Base-by-base conservation (phyloP, 306 rosid species). In the Quercus parvula region DNA sequence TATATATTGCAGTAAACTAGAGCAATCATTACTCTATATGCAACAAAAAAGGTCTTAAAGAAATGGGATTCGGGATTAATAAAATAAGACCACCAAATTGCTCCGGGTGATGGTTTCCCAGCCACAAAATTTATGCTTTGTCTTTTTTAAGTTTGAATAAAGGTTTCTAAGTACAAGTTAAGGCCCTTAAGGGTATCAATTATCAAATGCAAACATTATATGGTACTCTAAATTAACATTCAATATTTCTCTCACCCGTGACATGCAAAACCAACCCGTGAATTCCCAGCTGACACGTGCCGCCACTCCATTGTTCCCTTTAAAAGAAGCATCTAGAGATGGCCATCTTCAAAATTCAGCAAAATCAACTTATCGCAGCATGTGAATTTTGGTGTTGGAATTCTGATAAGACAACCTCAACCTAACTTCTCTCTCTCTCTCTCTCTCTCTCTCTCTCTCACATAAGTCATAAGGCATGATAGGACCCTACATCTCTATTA, bases 211-310 rank as follows among this genome's bases (percentile, higher is more conserved):
- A 73, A 18, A 6, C 13, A 78, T 67, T 73, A 41, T 41, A 7
- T 41, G 78, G 66, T 30, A 35, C 73, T 63, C 14, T 44, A 75
- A 79, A 63, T n/a, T 44, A 35, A 31, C 20, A 55, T 70, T 73
- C 73, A 78, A 75, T 70, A 59, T 3, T 17, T 24, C 33, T 28
- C 56, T 24, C 73, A 57, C 87, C 96, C 93, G 92, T 90, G 94
- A 90, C 89, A 71, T 80, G 41, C 69, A 76, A 85, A 88, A 68
- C 28, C 61, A 80, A 27, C 91, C 91, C 91, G 97, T 89, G 97
- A 89, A 77, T 80, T 78, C 79, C 25, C 31, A 15, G 1, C 52
- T 55, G 80, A 81, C 88, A 89, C 92, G 90, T 76, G 92, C 56
- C 85, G 51, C 51, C 71, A 57, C 18, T 78, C 82, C 72, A 18